These are phyloP conservation scores for Durio zibethinus DNA, from an alignment of 345 rosid species.

Conservation along the genomic window DNA sequence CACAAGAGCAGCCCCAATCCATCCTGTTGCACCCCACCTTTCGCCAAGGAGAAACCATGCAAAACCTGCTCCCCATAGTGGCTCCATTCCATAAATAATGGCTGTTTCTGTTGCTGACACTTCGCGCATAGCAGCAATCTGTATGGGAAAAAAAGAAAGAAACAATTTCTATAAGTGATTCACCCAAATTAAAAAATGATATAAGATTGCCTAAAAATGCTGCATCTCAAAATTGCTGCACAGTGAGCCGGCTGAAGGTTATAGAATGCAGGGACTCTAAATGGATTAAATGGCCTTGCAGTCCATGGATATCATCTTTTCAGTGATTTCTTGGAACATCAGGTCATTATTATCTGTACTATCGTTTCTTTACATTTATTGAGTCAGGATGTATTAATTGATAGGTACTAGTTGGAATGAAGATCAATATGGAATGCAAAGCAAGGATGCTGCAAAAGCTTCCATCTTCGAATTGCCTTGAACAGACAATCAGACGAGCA, in stretches of 20 bases:
- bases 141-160: background rate
- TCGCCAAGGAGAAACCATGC: slow-evolving; percentile 74
- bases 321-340: background rate
- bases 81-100: slow-evolving; percentile 62
- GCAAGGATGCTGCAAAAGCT: no score
- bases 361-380: no score
- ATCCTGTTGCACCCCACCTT: slow-evolving; percentile 58
- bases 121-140: slow-evolving; percentile 60
- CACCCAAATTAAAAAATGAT: background rate
- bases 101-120: slow-evolving; percentile 60
- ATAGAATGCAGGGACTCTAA: background rate
- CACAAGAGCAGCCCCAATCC: slow-evolving; percentile 64
- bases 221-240: background rate
- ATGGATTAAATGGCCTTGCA: background rate
- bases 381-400: no score
- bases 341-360: no score
- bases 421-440: no score
- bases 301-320: background rate
- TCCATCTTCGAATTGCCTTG: no score
- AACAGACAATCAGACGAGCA: no score
- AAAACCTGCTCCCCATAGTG: slow-evolving; percentile 67
- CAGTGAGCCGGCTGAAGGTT: background rate
- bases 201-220: background rate
- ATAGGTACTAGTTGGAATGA: no score
- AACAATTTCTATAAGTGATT: background rate